phyloP scores from a whole-genome alignment of 2,329 filamentous ascomycete species.

The Tothia fuscella region DNA sequence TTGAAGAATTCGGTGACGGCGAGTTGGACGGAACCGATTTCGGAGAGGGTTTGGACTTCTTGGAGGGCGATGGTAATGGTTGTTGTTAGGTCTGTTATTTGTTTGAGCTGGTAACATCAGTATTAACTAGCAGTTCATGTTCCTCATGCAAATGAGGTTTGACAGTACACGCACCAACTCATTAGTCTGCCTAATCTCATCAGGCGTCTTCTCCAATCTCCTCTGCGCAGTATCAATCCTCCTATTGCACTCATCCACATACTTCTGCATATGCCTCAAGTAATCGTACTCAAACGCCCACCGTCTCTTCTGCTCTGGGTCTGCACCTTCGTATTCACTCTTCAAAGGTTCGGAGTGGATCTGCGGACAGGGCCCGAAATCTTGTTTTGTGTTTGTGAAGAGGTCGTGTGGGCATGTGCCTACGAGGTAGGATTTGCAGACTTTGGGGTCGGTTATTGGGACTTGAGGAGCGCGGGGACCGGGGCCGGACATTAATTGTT shows the following conservation, averaged over 20 bases:
- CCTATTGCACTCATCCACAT: constrained; percentile 93
- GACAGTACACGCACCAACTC: constrained; percentile 48
- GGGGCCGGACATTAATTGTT: constrained; percentile 62
- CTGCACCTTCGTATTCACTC: constrained; percentile 69
- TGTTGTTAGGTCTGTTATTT: constrained; percentile 67
- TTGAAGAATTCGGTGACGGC: constrained; percentile 84
- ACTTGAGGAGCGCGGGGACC: constrained; percentile 69
- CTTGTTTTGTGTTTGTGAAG: constrained; percentile 99
- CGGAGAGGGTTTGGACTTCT: constrained; percentile 76
- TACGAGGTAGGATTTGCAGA: constrained; percentile 86
- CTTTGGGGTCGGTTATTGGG: constrained; percentile 80
- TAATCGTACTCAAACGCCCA: constrained; percentile 96
- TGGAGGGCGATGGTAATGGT: constrained; percentile 72
- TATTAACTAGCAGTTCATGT: neutral
- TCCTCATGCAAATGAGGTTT: neutral
- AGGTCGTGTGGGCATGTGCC: constrained; percentile 96
- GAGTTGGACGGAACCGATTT: constrained; percentile 65
- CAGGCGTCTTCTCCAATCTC: constrained; percentile 88
- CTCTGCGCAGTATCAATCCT: constrained; percentile 85
- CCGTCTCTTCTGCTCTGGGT: constrained; percentile 58
- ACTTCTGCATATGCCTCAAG: constrained; percentile 87
- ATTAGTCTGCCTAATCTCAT: constrained; percentile 94
- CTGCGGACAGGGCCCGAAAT: constrained; percentile 79
- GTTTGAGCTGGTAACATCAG: constrained; percentile 47
- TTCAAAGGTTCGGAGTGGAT: constrained; percentile 83